Base-by-base conservation (phyloP, 1,284 basidiomycete genomes). In the Cutaneotrichosporon arboriforme region DNA sequence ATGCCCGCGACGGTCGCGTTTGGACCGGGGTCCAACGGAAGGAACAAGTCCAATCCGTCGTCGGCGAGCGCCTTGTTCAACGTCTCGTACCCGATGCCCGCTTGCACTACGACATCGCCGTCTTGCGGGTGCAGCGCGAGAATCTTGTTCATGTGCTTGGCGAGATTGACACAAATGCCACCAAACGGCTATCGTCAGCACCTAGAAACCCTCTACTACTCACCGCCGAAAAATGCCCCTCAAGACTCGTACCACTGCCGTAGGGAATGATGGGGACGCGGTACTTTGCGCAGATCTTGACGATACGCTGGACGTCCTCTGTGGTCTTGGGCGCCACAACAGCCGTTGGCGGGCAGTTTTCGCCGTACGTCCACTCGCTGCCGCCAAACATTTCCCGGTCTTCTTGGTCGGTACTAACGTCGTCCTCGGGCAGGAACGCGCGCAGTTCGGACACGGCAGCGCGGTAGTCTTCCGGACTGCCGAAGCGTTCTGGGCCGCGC, bases 1-100 rank as follows among this genome's bases (percentile, higher is more conserved):
- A 96, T 94, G 0, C 91, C 92, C n/a, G 90, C 91, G 23, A 94
- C 84, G 0, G 87, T 88, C 2, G 90, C 89, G 8, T 72, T 68
- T 4, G 70, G 67, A 3, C 68, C 68, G 12, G 87, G 88, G 64
- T 90, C 87, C 5, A 67, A 49, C 0, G 91, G 91, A 65, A 93
- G 92, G 77, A 94, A 93, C 20, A 93, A 70, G 1, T 84, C 83
- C 51, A 87, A 82, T 5, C 84, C 87, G 70, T 83, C 80, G 44
- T 84, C 79, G 63, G 80, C 79, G 31, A 93, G 77, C 4, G 78
- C 80, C 26, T 83, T 82, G 62, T 96, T 96, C 37, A 96, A 79
- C 9, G 86, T 84, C 76, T 90, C 84, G 86, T 89, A 94, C 18
- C 82, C 79, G 9, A 82, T 77, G 3, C 88, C 91, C 23, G 89